Conservation (phyloP, 768 basidiomycete genomes). For the Lactarius deliciosus region DNA sequence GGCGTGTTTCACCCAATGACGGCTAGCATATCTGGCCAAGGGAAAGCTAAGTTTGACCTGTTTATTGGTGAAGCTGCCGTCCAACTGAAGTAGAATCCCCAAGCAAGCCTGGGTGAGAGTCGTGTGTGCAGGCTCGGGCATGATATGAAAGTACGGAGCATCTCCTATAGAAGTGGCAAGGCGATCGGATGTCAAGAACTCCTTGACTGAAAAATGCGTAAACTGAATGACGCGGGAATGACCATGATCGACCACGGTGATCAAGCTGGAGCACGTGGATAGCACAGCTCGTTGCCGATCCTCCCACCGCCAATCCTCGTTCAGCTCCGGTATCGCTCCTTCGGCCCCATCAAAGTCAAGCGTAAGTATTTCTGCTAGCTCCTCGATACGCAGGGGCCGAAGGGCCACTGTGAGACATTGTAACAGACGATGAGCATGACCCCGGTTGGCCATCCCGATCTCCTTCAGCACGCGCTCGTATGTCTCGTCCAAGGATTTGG, state of each 20-base stretch:
- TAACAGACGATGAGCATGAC: neutral
- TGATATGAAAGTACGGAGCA: neutral
- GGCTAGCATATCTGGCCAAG: neutral
- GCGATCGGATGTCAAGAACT: neutral
- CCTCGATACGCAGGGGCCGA: neutral
- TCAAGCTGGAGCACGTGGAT: neutral
- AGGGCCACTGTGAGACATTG: neutral
- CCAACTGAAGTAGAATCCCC: neutral
- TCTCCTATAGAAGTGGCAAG: neutral
- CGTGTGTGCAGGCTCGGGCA: neutral
- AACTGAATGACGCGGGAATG: neutral
- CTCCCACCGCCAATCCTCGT: neutral
- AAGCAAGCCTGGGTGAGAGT: neutral
- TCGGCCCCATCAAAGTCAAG: neutral
- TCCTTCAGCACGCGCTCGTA: neutral
- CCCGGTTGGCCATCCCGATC: neutral
- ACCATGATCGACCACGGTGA: neutral
- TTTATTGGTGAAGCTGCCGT: neutral
- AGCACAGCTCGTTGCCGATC: neutral
- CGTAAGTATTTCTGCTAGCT: neutral
- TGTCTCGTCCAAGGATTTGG: neutral
- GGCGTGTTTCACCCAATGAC: neutral
- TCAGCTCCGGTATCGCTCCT: neutral
- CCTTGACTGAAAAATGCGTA: neutral
- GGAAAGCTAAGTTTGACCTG: neutral